Evolutionary conservation across 192 early-diverging fungal species (phyloP), one percentile per base, ranked within the genome.

Genomic region (Gryganskiella cystojenkinii): DNA sequence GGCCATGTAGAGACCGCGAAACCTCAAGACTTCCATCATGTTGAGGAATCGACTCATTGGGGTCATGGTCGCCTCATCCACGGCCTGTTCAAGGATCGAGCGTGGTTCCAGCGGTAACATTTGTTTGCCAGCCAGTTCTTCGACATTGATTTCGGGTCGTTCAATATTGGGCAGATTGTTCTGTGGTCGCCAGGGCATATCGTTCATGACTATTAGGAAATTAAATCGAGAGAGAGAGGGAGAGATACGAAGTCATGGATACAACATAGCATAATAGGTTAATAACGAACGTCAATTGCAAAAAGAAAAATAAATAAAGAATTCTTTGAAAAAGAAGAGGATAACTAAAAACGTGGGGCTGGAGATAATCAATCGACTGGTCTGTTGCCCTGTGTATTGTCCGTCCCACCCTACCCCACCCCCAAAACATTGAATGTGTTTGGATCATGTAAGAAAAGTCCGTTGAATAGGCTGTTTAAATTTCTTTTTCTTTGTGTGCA

Each of bases 1-100:
- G 55, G 85, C 82, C 40, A 88, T 90, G 13, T 83, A 84, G 15
- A 85, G 58, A 0, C 90, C 91, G 10, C 93, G 85, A 67, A 88
- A 88, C 47, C 90, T 80, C 34, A 95, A 75, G 3, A 95, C 72
- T 43, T 87, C 83, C 27, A 91, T 87, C 58, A 96, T 81, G 50
- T 81, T 91, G 2, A 70, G n/a, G 63, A 94, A 94, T 1, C 67
- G 49, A 5, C 73, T 61, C 81, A 93, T 82, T 2, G 69, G 61
- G n/a, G 64, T 72, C 74, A 78, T 67, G 40, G 61, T 71, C n/a
- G 81, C 70, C 43, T 75, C 59, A 43, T 86, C 85, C 6, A 81
- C 30, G 24, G 80, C 68, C 27, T 80, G 67, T 49, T 80, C 80
- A 24, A 82, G 81, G 11, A 87, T 79, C 3, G 74, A 74, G 2